Percentiles rank a stretch among this genome's conserved stretches.
Conservation (phyloP, 2,329 filamentous ascomycete species). For the Penicillium psychrosexuale region DNA sequence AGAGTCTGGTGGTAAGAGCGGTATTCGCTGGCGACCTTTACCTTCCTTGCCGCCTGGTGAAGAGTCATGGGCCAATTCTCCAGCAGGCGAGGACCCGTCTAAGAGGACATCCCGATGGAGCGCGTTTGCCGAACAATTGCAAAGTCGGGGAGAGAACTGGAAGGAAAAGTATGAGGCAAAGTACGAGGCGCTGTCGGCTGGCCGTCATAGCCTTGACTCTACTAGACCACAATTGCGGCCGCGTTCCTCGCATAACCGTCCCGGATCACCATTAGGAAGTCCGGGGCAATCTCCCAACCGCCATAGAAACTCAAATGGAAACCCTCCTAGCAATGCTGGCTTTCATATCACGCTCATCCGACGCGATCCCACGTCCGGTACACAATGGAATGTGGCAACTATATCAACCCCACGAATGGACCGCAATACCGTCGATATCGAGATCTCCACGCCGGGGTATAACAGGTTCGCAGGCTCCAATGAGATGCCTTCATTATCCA, state of each 20-base stretch:
- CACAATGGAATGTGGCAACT: conserved; percentile 73
- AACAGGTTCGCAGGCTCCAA: conserved; percentile 51
- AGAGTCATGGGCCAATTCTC: conserved; percentile 14
- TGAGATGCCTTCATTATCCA: conserved; percentile 35
- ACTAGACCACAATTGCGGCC: conserved; percentile 26
- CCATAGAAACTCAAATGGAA: conserved; percentile 8
- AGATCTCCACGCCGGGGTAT: conserved; percentile 60
- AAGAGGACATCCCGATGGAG: conserved; percentile 31
- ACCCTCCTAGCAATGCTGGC: conserved; percentile 19
- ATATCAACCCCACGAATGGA: conserved; percentile 47
- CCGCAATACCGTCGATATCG: conserved; percentile 47
- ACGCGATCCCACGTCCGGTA: conserved; percentile 65
- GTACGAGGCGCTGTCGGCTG: conserved; percentile 21
- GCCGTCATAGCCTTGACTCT: conserved; percentile 33
- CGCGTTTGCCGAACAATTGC: conserved; percentile 26
- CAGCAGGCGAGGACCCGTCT: conserved; percentile 7
- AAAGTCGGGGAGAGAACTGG: conserved; percentile 20
- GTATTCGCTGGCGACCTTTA: conserved; percentile 25
- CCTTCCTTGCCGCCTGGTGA: conserved; percentile 28
- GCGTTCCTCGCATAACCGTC: conserved; percentile 19
- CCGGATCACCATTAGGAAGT: conserved; percentile 23
- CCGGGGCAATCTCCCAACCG: conserved; percentile 29
- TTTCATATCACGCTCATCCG: conserved; percentile 62
- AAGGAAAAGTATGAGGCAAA: conserved; percentile 26
- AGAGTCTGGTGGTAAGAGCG: conserved; percentile 4